phyloP scores from a whole-genome alignment of 768 basidiomycete genomes.

The Lactarius hatsudake region DNA sequence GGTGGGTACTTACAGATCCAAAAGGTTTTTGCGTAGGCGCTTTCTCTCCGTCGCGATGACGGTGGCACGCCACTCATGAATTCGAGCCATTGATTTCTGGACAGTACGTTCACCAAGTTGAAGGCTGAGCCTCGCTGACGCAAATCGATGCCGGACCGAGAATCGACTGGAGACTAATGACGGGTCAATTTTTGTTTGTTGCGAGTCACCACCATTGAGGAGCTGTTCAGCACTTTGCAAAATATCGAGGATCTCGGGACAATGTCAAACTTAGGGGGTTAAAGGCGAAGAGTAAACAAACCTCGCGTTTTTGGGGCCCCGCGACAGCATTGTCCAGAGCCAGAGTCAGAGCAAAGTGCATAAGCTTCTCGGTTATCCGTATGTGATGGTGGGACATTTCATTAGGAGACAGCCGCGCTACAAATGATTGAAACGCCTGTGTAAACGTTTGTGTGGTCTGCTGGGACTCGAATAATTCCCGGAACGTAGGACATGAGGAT shows the following conservation, averaged over 20 bases:
- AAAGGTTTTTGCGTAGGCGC: constrained; percentile 60
- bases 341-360: constrained; percentile 65
- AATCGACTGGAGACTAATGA: constrained; percentile 50
- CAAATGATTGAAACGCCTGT: constrained; percentile 58
- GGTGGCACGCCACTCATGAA: constrained; percentile 71
- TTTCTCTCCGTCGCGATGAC: constrained; percentile 70
- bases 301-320: constrained; percentile 71
- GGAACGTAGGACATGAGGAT: constrained; percentile 59
- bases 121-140: constrained; percentile 57
- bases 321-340: constrained; percentile 62
- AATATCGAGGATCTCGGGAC: constrained; percentile 54
- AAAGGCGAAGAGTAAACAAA: constrained; percentile 30
- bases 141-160: constrained; percentile 50
- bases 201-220: constrained; percentile 45
- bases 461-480: constrained; percentile 70
- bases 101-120: constrained; percentile 62
- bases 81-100: constrained; percentile 58
- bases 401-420: constrained; percentile 40
- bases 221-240: constrained; percentile 52
- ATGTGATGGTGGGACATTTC: constrained; percentile 44
- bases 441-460: constrained; percentile 66
- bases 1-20: constrained; percentile 59
- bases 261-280: constrained; percentile 8
- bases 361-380: constrained; percentile 67
- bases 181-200: constrained; percentile 52